These are phyloP conservation scores for Cercospora sesami DNA, from an alignment of 2,329 filamentous ascomycete genomes.

Conservation along the genomic window DNA sequence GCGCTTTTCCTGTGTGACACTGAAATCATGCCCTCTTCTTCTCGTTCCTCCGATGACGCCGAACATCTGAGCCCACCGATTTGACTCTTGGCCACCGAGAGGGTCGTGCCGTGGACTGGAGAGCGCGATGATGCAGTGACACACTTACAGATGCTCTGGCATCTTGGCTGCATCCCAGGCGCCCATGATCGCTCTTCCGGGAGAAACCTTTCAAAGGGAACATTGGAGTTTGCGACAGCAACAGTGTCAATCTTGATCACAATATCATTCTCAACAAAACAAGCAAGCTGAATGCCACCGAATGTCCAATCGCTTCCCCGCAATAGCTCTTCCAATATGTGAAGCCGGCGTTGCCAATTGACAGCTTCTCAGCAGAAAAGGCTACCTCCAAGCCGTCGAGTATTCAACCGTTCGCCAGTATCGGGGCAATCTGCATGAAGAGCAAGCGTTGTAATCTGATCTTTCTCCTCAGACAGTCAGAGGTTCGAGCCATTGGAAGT, in stretches of 20 bases:
- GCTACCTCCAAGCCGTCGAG: not conserved
- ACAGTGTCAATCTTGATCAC: not conserved
- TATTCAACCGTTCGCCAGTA: not conserved
- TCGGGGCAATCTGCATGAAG: not conserved
- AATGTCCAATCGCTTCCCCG: not conserved
- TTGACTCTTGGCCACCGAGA: not conserved
- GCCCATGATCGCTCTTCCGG: not conserved
- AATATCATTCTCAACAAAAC: not conserved
- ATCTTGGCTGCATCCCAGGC: not conserved
- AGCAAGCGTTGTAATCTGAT: not conserved
- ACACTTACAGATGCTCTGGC: not conserved
- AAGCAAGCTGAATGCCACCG: not conserved
- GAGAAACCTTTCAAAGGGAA: not conserved
- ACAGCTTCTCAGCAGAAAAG: not conserved
- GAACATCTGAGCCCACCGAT: not conserved
- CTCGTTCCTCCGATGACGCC: not conserved
- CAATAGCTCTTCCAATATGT: not conserved
- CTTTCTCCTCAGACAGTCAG: accelerated
- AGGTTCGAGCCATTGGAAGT: not conserved
- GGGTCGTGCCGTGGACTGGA: not conserved
- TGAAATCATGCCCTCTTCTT: not conserved
- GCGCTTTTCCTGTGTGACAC: not conserved
- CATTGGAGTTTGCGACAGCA: not conserved
- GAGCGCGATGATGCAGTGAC: not conserved
- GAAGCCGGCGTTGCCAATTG: not conserved